A percentile compares a stretch with the other conserved stretches of the same genome.
Conservation (phyloP, 176 grass and related monocot genomes). For the Phragmites australis region DNA sequence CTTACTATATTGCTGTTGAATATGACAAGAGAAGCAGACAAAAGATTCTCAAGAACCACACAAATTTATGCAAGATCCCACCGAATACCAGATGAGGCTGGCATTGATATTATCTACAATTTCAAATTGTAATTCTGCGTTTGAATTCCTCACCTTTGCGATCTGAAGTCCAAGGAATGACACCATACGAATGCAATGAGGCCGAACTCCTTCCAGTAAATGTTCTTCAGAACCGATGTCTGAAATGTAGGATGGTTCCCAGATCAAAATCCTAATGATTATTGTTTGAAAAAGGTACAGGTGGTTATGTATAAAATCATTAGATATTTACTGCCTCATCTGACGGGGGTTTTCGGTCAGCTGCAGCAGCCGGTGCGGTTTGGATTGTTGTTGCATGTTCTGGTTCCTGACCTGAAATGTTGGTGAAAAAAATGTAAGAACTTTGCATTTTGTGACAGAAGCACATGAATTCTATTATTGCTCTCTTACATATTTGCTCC, state of each 20-base stretch:
- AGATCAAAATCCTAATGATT: neutral
- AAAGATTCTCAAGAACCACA: neutral
- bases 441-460: neutral
- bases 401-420: constrained; percentile 45
- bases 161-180: constrained; percentile 75
- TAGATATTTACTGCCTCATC: constrained; percentile 21
- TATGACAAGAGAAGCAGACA: neutral
- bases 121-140: neutral
- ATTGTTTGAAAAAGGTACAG: neutral
- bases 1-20: neutral
- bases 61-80: neutral
- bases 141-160: constrained; percentile 49
- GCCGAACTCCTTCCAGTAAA: constrained; percentile 75
- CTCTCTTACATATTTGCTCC: constrained; percentile 9
- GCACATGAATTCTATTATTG: neutral
- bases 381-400: constrained; percentile 48
- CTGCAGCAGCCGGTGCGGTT: neutral
- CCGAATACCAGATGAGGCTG: neutral
- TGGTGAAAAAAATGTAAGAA: neutral
- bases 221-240: constrained; percentile 62
- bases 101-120: neutral
- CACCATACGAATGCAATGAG: constrained; percentile 65
- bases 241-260: neutral
- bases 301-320: too few species aligned
- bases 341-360: neutral